Evolutionary conservation across 108 stramenopile genomes (phyloP).

Genomic region (Cyclotella baltica): DNA sequence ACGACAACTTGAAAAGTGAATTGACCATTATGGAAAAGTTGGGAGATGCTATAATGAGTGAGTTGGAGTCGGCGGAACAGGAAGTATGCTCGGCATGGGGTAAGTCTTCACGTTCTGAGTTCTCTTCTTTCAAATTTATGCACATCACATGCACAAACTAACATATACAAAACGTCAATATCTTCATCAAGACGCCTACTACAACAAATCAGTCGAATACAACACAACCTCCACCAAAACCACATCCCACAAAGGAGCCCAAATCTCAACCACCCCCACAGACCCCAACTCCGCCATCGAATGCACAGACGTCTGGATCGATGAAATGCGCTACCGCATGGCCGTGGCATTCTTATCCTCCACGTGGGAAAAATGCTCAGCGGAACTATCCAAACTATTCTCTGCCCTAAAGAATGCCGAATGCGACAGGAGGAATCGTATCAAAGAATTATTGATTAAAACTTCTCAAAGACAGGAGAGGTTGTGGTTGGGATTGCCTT

Average conservation of each 20-base stretch:
- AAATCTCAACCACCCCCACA: slow-evolving; percentile 12
- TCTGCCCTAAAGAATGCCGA: slow-evolving; percentile 70
- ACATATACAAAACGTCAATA: too few species aligned
- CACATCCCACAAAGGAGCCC: slow-evolving; percentile 20
- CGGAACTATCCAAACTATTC: slow-evolving; percentile 70
- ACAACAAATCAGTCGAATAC: slow-evolving; percentile 52
- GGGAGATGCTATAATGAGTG: slow-evolving; percentile 69
- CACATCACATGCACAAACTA: too few species aligned
- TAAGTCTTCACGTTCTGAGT: slow-evolving; percentile 26
- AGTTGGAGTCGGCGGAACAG: slow-evolving; percentile 75
- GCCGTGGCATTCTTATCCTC: slow-evolving; percentile 73
- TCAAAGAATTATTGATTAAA: slow-evolving; percentile 73
- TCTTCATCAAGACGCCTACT: slow-evolving; percentile 56
- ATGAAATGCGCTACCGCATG: slow-evolving; percentile 84
- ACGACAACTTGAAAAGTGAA: slow-evolving; percentile 51
- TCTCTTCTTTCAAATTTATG: too few species aligned
- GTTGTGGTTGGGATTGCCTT: slow-evolving; percentile 67
- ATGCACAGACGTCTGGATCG: slow-evolving; percentile 74
- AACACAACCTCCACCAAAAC: slow-evolving; percentile 22
- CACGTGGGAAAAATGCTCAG: slow-evolving; percentile 78
- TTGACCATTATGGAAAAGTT: slow-evolving; percentile 62
- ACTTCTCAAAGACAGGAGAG: slow-evolving; percentile 74
- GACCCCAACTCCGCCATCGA: slow-evolving; percentile 50
- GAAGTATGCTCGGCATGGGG: slow-evolving; percentile 74
- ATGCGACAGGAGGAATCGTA: slow-evolving; percentile 62